Percentiles rank a stretch among this genome's conserved stretches.
Conservation (phyloP, 371 early-diverging fungal genomes). For the Mortierella sp. region DNA sequence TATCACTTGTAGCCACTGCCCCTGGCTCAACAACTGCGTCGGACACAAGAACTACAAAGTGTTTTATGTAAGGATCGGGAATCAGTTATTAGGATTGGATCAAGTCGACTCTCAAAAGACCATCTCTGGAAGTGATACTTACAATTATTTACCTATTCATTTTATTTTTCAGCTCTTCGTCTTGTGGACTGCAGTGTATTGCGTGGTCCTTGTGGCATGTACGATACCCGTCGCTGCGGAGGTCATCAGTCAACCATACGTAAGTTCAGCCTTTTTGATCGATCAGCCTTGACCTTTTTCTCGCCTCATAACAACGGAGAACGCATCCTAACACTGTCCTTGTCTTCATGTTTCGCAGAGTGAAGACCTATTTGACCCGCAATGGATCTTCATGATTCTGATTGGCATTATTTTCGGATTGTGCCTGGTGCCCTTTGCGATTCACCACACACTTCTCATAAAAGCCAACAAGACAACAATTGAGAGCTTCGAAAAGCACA, state of each 20-base stretch:
- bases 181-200: conserved; percentile 55
- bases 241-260: conserved; percentile 35
- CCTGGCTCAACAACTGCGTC: conserved; percentile 62
- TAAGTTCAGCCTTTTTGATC: conserved; percentile 16
- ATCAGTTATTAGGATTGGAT: not conserved
- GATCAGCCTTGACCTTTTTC: not conserved
- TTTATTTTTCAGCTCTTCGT: conserved; percentile 46
- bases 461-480: conserved; percentile 59
- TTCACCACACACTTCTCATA: conserved; percentile 55
- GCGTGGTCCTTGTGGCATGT: conserved; percentile 39
- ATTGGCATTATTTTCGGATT: conserved; percentile 52
- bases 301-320: no score
- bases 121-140: not conserved
- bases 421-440: conserved; percentile 58
- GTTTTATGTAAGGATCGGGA: conserved; percentile 45
- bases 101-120: not conserved
- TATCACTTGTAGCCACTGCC: conserved; percentile 50
- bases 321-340: not conserved
- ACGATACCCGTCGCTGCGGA: conserved; percentile 51
- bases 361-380: conserved; percentile 48
- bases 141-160: not conserved
- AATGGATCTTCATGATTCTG: conserved; percentile 59
- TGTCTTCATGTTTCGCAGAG: conserved; percentile 11
- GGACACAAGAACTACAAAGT: conserved; percentile 60
- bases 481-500: conserved; percentile 57